Percentiles rank a stretch among this genome's conserved stretches.
phyloP scores from a whole-genome alignment of 2,329 filamentous ascomycete genomes.

The Triangularia setosa region DNA sequence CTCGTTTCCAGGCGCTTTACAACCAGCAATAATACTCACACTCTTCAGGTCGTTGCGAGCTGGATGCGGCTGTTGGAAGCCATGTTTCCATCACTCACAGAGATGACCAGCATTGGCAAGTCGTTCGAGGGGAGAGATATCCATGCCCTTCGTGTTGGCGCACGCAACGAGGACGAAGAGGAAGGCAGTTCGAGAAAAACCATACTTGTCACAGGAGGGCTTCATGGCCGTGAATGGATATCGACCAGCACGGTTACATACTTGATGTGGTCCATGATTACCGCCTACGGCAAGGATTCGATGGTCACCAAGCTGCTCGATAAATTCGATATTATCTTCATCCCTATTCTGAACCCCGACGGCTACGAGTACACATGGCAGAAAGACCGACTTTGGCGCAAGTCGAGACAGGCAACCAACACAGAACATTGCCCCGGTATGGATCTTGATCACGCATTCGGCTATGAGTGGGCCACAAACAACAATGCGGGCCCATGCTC shows the following conservation, averaged over 20 bases:
- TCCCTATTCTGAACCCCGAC: conserved; percentile 88
- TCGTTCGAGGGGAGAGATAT: conserved; percentile 87
- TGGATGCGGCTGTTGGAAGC: conserved; percentile 90
- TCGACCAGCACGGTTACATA: conserved; percentile 88
- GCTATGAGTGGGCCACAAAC: conserved; percentile 75
- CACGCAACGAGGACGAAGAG: conserved; percentile 27
- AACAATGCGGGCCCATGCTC: conserved; percentile 78
- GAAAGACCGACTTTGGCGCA: conserved; percentile 88
- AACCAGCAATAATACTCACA: background rate
- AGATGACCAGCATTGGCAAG: conserved; percentile 72
- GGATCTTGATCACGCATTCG: conserved; percentile 84
- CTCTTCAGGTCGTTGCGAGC: conserved; percentile 55
- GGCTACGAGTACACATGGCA: conserved; percentile 95
- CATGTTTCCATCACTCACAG: conserved; percentile 80
- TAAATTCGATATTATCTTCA: conserved; percentile 80
- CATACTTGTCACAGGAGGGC: conserved; percentile 65
- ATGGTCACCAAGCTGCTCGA: conserved; percentile 74
- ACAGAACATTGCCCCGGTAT: conserved; percentile 81
- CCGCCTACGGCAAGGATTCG: conserved; percentile 68
- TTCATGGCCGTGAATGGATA: conserved; percentile 97
- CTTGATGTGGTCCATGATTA: conserved; percentile 82
- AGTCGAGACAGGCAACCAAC: conserved; percentile 80
- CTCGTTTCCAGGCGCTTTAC: background rate
- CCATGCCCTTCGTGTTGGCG: conserved; percentile 71
- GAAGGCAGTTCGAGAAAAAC: conserved; percentile 30